Conservation (phyloP, 2,329 filamentous ascomycete genomes). For the Juglanconis oblonga region DNA sequence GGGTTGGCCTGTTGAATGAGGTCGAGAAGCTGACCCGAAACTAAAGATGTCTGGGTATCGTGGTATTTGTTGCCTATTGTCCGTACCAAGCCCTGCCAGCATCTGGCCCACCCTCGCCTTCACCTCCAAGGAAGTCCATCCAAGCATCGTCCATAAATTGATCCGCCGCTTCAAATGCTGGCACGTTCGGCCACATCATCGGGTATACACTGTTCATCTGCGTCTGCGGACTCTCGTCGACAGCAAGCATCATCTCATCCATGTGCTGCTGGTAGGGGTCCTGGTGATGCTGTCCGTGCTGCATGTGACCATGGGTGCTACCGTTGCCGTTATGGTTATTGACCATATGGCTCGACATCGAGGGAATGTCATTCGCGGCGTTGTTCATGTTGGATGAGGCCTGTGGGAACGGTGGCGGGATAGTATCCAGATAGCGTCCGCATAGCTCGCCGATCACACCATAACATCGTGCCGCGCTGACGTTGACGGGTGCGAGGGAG, state of each 20-base stretch:
- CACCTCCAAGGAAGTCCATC: constrained; percentile 32
- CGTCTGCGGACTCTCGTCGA: constrained; percentile 38
- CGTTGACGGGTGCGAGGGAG: constrained; percentile 35
- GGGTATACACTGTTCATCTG: constrained; percentile 40
- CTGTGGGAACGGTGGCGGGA: constrained; percentile 18
- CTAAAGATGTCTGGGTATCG: neutral
- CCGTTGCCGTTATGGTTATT: constrained; percentile 5
- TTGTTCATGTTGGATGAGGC: constrained; percentile 15
- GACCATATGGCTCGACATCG: constrained; percentile 1
- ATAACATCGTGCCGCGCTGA: constrained; percentile 39
- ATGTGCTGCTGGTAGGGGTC: constrained; percentile 18
- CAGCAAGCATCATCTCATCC: constrained; percentile 24
- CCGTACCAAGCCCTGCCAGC: constrained; percentile 14
- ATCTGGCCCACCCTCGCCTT: constrained; percentile 16
- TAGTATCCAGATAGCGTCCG: constrained; percentile 31
- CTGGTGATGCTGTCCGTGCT: constrained; percentile 11
- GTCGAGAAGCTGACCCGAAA: neutral
- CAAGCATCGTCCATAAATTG: constrained; percentile 37
- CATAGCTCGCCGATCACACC: constrained; percentile 40
- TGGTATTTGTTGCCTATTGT: neutral
- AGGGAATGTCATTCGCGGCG: constrained; percentile 8
- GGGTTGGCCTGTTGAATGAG: neutral
- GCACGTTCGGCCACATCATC: constrained; percentile 45
- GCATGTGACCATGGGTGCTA: constrained; percentile 13
- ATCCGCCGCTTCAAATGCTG: constrained; percentile 33